A percentile compares a stretch with the other conserved stretches of the same genome.
These are phyloP conservation scores for Botryotinia globosa DNA, from an alignment of 2,329 filamentous ascomycete genomes.

Conservation along the genomic window DNA sequence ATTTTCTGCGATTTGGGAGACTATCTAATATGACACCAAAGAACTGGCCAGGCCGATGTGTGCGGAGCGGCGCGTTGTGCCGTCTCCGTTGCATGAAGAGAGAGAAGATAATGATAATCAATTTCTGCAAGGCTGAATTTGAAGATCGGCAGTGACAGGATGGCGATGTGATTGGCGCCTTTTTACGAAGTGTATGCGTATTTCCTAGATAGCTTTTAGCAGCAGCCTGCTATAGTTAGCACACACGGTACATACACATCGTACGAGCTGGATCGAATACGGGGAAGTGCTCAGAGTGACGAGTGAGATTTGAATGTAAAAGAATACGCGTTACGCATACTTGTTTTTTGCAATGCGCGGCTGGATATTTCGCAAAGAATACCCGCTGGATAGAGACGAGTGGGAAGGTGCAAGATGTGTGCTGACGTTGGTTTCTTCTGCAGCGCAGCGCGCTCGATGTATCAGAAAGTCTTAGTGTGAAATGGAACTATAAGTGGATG, in stretches of 20 bases:
- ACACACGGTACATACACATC: not conserved
- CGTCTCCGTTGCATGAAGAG: not conserved
- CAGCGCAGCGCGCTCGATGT: not conserved
- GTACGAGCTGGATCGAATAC: no score
- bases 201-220: not conserved
- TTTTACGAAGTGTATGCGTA: not conserved
- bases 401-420: not conserved
- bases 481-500: not conserved
- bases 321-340: not conserved
- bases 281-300: not conserved
- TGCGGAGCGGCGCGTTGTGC: not conserved
- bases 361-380: not conserved
- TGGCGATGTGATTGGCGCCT: not conserved
- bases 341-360: not conserved
- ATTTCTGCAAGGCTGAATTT: conserved; percentile 9
- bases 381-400: not conserved
- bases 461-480: not conserved
- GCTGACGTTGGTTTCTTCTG: not conserved
- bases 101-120: not conserved
- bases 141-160: not conserved
- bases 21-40: not conserved
- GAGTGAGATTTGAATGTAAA: not conserved
- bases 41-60: not conserved
- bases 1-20: not conserved
- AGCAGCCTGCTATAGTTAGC: not conserved